phyloP scores from a whole-genome alignment of 768 basidiomycete genomes.

The Mycena vitilis region DNA sequence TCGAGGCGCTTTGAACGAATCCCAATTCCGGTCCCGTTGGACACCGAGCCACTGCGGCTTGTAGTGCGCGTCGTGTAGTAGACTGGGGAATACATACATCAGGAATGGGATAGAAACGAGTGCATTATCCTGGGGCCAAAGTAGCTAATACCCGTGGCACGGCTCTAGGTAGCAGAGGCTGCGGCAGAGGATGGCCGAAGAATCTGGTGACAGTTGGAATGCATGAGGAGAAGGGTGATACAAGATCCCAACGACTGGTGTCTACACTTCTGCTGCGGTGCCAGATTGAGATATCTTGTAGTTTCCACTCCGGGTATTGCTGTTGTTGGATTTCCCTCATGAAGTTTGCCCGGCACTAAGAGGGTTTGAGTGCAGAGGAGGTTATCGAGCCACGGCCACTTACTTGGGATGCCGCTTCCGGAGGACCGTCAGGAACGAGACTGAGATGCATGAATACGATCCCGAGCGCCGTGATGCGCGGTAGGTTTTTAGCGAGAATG shows the following conservation, averaged over 20 bases:
- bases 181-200: conserved; percentile 7
- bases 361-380: not conserved
- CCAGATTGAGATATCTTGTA: conserved; percentile 28
- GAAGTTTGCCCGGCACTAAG: conserved; percentile 11
- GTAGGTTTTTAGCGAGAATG: conserved; percentile 19
- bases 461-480: conserved; percentile 15
- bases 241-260: conserved; percentile 29
- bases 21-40: no score
- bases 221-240: conserved; percentile 3
- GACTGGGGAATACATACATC: no score
- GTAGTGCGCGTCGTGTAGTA: no score
- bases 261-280: conserved; percentile 22
- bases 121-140: not conserved
- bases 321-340: not conserved
- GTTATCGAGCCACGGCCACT: not conserved
- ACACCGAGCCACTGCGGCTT: no score
- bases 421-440: conserved; percentile 19
- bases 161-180: not conserved
- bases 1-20: no score
- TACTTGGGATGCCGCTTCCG: conserved; percentile 1
- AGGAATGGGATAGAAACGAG: no score
- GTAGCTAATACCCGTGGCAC: conserved; percentile 8
- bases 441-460: conserved; percentile 21
- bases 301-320: conserved; percentile 12
- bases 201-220: conserved; percentile 5